Conservation (phyloP, 768 basidiomycete species). For the Xerocomus potaroensis region DNA sequence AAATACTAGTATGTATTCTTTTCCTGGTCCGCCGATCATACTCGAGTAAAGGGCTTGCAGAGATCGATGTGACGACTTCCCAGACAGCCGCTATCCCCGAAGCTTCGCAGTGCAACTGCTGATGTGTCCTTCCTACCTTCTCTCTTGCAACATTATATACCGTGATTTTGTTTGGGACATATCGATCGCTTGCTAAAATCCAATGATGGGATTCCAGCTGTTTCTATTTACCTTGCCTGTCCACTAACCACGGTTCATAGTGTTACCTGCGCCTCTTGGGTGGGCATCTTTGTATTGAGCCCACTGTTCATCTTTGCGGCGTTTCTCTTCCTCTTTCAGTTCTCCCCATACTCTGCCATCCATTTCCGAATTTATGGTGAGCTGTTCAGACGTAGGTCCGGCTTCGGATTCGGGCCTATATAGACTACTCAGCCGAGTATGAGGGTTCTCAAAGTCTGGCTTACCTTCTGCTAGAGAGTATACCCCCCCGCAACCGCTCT, state of each 20-base stretch:
- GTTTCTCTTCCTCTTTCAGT: constrained; percentile 67
- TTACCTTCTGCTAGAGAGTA: constrained; percentile 86
- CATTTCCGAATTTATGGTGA: constrained; percentile 75
- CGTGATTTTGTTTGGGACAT: constrained; percentile 25
- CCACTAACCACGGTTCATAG: constrained; percentile 77
- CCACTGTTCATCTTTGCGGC: constrained; percentile 89
- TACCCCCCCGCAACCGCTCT: constrained; percentile 78
- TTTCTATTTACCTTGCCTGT: constrained; percentile 7
- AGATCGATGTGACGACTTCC: constrained; percentile 88
- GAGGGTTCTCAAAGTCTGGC: constrained; percentile 24
- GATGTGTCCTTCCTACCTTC: constrained; percentile 20
- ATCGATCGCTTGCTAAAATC: constrained; percentile 15
- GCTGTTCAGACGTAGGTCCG: constrained; percentile 71
- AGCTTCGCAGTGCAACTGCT: constrained; percentile 84
- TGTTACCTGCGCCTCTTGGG: constrained; percentile 91
- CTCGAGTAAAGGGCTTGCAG: constrained; percentile 36
- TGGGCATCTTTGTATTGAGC: constrained; percentile 83
- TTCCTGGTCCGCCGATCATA: background rate
- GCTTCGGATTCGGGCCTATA: constrained; percentile 62
- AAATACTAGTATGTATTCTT: constrained; percentile 39
- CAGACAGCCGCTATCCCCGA: constrained; percentile 69
- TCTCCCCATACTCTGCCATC: constrained; percentile 72
- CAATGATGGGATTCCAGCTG: constrained; percentile 6
- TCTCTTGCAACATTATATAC: constrained; percentile 23
- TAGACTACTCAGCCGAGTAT: constrained; percentile 6